Conservation (phyloP, 257 asterid species). For the Nicotiana noctiflora region DNA sequence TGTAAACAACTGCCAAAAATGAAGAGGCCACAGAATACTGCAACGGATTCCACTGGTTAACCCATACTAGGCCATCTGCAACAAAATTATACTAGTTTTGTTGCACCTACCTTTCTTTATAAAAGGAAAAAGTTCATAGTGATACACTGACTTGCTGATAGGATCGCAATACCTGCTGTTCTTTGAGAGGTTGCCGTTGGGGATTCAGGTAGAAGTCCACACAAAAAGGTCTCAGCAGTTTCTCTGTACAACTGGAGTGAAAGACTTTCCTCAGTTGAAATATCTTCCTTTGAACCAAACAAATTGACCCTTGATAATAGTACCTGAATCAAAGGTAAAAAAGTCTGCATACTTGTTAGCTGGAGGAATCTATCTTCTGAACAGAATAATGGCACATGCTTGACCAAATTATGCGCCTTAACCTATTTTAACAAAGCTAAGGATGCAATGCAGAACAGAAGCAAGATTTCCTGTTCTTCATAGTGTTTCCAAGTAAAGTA, state of each 20-base stretch:
- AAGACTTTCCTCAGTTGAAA: slow-evolving; percentile 34
- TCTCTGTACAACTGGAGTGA: slow-evolving; percentile 48
- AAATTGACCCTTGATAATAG: slow-evolving; percentile 49
- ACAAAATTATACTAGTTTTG: not conserved
- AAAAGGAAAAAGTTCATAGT: not conserved
- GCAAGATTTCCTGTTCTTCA: not conserved
- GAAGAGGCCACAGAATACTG: slow-evolving; percentile 62
- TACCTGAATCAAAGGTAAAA: slow-evolving; percentile 27
- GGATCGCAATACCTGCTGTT: slow-evolving; percentile 35
- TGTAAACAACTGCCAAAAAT: slow-evolving; percentile 52
- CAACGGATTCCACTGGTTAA: slow-evolving; percentile 36
- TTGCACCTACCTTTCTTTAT: not conserved
- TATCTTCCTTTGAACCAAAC: slow-evolving; percentile 27
- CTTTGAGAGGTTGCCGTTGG: slow-evolving; percentile 27
- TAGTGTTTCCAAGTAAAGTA: not conserved
- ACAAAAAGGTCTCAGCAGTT: slow-evolving; percentile 50
- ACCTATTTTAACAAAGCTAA: not conserved
- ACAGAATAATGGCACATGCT: not conserved
- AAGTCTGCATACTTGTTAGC: not conserved
- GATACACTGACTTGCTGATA: not conserved
- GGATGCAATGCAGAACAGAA: not conserved
- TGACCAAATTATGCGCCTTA: not conserved
- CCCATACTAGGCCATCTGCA: slow-evolving; percentile 60
- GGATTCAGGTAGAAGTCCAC: slow-evolving; percentile 56
- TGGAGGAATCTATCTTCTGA: not conserved